Evolutionary conservation across 805 yeast species (phyloP), one percentile per base, ranked within the genome.

Genomic region (Maudiozyma turicensis): DNA sequence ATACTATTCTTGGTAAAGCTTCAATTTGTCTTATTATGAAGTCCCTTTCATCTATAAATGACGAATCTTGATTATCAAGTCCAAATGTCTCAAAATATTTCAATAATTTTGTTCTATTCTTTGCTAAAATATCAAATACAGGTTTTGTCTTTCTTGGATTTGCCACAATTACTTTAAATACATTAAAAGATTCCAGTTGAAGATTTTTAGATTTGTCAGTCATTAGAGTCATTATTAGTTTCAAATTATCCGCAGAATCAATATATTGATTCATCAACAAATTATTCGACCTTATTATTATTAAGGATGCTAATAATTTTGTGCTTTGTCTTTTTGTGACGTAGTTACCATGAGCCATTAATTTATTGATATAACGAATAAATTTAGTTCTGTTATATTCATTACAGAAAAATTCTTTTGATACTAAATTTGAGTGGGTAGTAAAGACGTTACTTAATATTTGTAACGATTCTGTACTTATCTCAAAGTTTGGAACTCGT

Each of bases 81-180:
- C 80, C 74, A 61, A 89, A 86, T 38, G 73, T 75, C 44, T 77
- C 76, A 51, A 91, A 75, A 61, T 86, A 88, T 33, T 73, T 72
- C 38, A 90, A 65, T 53, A 91, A 75, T 59, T 85, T 86, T 40
- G 80, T 84, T 59, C 88, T 80, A 66, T 93, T 93, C 61, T 90
- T 89, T 43, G 82, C 78, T 55, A 93, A 72, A 20, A 91, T 85
- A 65, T 91, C 96, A 48, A 77, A 69, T 2, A 93, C 81, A 7
- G 83, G 80, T 63, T 83, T 88, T 2, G 88, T 74, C 64, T 90
- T 90, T 54, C 84, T 81, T 5, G 99, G 99, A 66, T 93, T 93
- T 5, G 96, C 98, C n/a, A 89, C 89, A 67, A 93, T 88, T 39
- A 90, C 85, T 68, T 91, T 93, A 71, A 93, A 91, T 38, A 91